Base-by-base conservation (phyloP, 306 rosid genomes). In the Prunus padus region DNA sequence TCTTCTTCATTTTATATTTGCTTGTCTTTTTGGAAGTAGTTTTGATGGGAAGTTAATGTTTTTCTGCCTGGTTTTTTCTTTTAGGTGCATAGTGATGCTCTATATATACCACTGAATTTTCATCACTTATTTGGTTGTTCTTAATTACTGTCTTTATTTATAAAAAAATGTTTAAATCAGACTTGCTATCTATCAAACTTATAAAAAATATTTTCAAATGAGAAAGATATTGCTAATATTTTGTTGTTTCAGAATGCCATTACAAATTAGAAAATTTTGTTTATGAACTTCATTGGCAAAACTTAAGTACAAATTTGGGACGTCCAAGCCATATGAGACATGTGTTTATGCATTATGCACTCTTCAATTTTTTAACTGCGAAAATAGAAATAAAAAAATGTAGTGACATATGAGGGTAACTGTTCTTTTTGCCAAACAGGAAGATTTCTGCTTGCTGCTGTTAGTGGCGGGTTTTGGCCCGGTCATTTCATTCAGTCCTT, bases 381-480 rank as follows among this genome's bases (percentile, higher is more conserved):
- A 18, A 51, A 13, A 10, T 46, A 12, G 12, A 46, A 5, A 37
- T 37, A 59, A 25, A 59, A 59, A 11, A 54, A 20, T 59, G 31
- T 70, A 4, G 7, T 55, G 12, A 9, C 65, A 37, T 57, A 76
- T 76, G 74, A 69, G 56, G 33, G 23, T 65, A 75, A 71, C 56
- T 55, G 50, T 66, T 19, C 70, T 79, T 72, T 84, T 44, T 69
- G 15, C 68, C 20, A 66, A 79, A 73, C 97, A 96, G 99, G 98
- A 82, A 87, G 99, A 65, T 92, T 96, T 83, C 79, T 96, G 86
- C 99, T 96, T 76, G 99, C 99, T 83, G 99, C 98, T 71, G 91
- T 89, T 72, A 90, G 96, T n/a, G 99, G 99, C 98, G 89, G 71
- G 90, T 96, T 77, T 83, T 96, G 83, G 99, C 96, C 42, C 91